Base-by-base conservation (phyloP, 2,329 filamentous ascomycete species). In the Colletotrichum sp. region DNA sequence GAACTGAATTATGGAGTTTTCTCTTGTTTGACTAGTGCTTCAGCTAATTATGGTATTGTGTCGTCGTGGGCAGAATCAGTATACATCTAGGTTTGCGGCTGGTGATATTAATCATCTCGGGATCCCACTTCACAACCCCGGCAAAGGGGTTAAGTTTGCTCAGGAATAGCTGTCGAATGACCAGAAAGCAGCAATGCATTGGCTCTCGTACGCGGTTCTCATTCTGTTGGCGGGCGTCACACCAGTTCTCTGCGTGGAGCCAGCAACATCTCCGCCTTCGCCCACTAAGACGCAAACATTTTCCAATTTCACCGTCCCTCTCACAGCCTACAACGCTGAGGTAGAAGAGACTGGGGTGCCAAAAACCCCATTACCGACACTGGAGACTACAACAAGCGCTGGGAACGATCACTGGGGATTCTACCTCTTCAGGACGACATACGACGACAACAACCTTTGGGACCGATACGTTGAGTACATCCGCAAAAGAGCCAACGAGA, bases 131-230 rank as follows among this genome's bases (percentile, higher is more conserved):
- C 43, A 52, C n/a, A 4, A 3, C 6, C n/a, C 3, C 13, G n/a
- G 3, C 4, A 48, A 2, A 2, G 7, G n/a, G 12, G 6, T 2
- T 6, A 3, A 2, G n/a, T 12, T 13, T 48, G 10, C 10, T 21
- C n/a, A 24, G 43, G n/a, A 52, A 52, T 12, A 48, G n/a, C n/a
- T 21, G n/a, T 52, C n/a, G n/a, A 21, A 52, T 52, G 12, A 13
- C 10, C n/a, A 52, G 43, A 52, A 52, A 52, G n/a, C 43, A 52
- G n/a, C 12, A 21, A 52, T 52, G 43, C n/a, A 21, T 52, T 24
- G 43, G 43, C n/a, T 52, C n/a, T 52, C 43, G 3, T 21, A 52
- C 7, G 10, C 12, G 43, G 10, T 52, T 52, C 43, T 52, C 4
- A 13, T 52, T n/a, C 43, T 52, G 43, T 52, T 52, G n/a, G 43